phyloP scores from a whole-genome alignment of 1,284 basidiomycete species.

The Hortiboletus rubellus region DNA sequence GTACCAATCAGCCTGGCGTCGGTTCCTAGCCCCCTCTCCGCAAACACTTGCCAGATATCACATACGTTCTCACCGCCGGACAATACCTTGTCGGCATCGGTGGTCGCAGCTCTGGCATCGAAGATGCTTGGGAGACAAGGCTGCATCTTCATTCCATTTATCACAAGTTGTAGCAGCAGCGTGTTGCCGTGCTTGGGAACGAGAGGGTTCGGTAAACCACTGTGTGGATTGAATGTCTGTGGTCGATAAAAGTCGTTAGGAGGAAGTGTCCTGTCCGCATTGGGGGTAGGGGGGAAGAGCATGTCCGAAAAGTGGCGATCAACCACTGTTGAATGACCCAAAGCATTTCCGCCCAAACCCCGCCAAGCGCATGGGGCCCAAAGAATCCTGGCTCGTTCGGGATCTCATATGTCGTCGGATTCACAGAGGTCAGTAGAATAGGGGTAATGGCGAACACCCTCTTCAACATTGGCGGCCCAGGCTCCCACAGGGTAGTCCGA shows the following conservation, averaged over 20 bases:
- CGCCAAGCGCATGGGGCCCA: conserved; percentile 87
- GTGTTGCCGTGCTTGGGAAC: conserved; percentile 92
- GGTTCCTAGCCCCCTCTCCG: conserved; percentile 76
- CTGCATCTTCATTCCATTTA: conserved; percentile 93
- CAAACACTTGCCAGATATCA: conserved; percentile 81
- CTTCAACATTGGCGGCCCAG: conserved; percentile 81
- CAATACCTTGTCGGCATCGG: conserved; percentile 79
- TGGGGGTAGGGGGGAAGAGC: conserved; percentile 76
- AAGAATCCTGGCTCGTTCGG: conserved; percentile 89
- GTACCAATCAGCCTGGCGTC: conserved; percentile 70
- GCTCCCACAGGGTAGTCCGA: conserved; percentile 85
- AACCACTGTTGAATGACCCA: conserved; percentile 78
- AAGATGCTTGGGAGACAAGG: conserved; percentile 90
- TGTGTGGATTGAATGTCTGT: conserved; percentile 25
- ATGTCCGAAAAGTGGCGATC: conserved; percentile 68
- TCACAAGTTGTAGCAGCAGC: conserved; percentile 78
- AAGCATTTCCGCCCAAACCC: conserved; percentile 93
- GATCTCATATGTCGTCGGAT: conserved; percentile 92
- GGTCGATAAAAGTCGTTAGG: conserved; percentile 71
- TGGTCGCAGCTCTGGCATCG: conserved; percentile 87
- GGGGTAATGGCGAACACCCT: conserved; percentile 83
- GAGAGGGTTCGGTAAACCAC: conserved; percentile 53
- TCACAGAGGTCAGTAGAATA: conserved; percentile 83
- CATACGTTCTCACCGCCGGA: conserved; percentile 93
- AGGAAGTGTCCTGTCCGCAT: conserved; percentile 59